phyloP scores from a whole-genome alignment of 2,329 filamentous ascomycete species.

The Arachnomyces sp. region DNA sequence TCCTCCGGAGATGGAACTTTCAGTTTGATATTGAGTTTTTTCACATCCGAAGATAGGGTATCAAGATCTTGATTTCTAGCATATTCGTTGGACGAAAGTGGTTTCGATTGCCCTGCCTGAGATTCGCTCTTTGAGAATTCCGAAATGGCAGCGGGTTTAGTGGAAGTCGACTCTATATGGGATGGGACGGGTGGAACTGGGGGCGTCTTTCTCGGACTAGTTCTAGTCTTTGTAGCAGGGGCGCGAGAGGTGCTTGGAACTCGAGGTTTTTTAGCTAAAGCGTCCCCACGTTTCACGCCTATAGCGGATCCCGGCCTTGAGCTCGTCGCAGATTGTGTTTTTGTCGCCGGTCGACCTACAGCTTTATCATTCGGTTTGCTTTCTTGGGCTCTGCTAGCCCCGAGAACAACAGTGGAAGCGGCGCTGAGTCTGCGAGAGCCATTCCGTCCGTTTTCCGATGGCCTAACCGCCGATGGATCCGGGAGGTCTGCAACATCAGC shows the following conservation, averaged over 20 bases:
- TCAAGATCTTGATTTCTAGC: conserved; percentile 38
- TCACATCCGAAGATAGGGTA: conserved; percentile 45
- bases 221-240: conserved; percentile 27
- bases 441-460: conserved; percentile 15
- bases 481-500: conserved; percentile 45
- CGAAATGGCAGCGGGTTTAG: conserved; percentile 12
- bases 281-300: conserved; percentile 21
- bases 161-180: conserved; percentile 19
- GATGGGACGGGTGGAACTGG: conserved; percentile 37
- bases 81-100: conserved; percentile 13
- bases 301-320: conserved; percentile 16
- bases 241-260: conserved; percentile 41
- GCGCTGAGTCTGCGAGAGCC: conserved; percentile 23
- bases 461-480: conserved; percentile 20
- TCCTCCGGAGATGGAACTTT: conserved; percentile 53
- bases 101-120: conserved; percentile 4
- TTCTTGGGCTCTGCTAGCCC: conserved; percentile 11
- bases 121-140: background rate
- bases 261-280: conserved; percentile 54
- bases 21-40: conserved; percentile 49
- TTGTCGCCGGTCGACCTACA: conserved; percentile 17
- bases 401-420: conserved; percentile 19
- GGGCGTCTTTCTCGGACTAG: conserved; percentile 31
- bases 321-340: conserved; percentile 12
- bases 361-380: conserved; percentile 21